These are phyloP conservation scores for Didymella sp. DNA, from an alignment of 2,329 filamentous ascomycete species.

Conservation along the genomic window DNA sequence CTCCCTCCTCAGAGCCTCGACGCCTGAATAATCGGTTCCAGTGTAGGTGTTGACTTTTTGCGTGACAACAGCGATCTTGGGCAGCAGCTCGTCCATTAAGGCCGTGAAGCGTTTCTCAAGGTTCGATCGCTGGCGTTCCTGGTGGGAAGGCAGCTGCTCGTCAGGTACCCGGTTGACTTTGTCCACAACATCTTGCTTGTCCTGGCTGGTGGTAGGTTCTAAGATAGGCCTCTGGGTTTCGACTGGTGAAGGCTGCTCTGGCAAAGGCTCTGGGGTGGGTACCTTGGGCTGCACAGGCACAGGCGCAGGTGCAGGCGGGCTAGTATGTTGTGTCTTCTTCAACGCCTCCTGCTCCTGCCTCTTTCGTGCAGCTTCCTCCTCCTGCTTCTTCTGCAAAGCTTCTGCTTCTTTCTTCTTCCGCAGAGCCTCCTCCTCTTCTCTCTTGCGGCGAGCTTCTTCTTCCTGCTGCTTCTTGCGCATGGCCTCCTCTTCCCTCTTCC, in stretches of 20 bases:
- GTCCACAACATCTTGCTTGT: constrained; percentile 28
- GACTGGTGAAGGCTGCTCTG: constrained; percentile 3
- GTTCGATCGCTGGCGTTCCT: constrained; percentile 62
- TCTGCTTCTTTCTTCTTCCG: constrained; percentile 23
- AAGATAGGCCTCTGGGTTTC: constrained; percentile 14
- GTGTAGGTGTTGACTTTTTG: constrained; percentile 93
- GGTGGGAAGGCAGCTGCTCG: constrained; percentile 60
- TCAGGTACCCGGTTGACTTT: constrained; percentile 45
- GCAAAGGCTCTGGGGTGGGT: background rate
- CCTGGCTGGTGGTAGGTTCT: constrained; percentile 10
- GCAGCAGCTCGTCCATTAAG: constrained; percentile 89
- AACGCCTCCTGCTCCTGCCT: constrained; percentile 12
- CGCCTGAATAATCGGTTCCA: constrained; percentile 82
- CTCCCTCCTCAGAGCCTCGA: constrained; percentile 81
- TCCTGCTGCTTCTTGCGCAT: constrained; percentile 20
- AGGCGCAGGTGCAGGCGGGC: background rate
- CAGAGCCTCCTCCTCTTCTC: constrained; percentile 12
- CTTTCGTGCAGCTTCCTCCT: constrained; percentile 22
- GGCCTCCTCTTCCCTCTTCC: constrained; percentile 25
- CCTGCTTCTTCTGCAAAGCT: constrained; percentile 19
- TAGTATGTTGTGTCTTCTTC: constrained; percentile 4
- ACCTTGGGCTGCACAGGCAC: background rate
- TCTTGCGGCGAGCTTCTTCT: constrained; percentile 22
- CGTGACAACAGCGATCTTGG: constrained; percentile 82
- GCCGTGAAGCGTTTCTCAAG: constrained; percentile 68